phyloP scores from a whole-genome alignment of 495 filamentous ascomycete species.

The Tuber melanosporum region DNA sequence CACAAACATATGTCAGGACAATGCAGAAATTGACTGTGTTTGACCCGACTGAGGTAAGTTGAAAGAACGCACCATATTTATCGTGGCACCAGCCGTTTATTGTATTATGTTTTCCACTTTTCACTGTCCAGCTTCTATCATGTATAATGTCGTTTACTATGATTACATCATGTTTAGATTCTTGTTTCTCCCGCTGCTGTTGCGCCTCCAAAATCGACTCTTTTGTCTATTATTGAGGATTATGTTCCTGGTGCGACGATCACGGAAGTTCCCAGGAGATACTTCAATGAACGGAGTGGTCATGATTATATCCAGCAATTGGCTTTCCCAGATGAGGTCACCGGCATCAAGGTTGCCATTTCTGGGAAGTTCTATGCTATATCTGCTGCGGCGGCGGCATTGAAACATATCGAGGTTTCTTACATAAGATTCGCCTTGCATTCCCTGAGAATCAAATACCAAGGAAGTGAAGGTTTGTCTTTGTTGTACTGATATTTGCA shows the following conservation, averaged over 20 bases:
- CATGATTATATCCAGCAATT: slow-evolving; percentile 72
- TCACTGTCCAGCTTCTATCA: background rate
- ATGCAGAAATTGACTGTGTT: slow-evolving; percentile 74
- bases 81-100: background rate
- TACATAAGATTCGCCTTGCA: slow-evolving; percentile 57
- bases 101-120: background rate
- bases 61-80: background rate
- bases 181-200: slow-evolving; percentile 65
- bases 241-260: slow-evolving; percentile 56
- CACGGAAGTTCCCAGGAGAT: slow-evolving; percentile 66
- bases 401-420: slow-evolving; percentile 72
- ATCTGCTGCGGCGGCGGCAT: slow-evolving; percentile 76
- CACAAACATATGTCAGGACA: slow-evolving; percentile 77
- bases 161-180: slow-evolving; percentile 44
- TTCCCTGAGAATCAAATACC: slow-evolving; percentile 77
- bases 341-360: slow-evolving; percentile 69
- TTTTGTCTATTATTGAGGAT: slow-evolving; percentile 67
- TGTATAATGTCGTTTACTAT: background rate
- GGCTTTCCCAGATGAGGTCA: slow-evolving; percentile 67
- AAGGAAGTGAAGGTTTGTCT: slow-evolving; percentile 59
- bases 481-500: background rate
- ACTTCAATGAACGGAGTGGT: slow-evolving; percentile 79
- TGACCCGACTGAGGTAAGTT: slow-evolving; percentile 56
- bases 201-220: slow-evolving; percentile 60
- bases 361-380: slow-evolving; percentile 82